Percentiles rank a stretch among this genome's conserved stretches.
These are phyloP conservation scores for Aristolochia fimbriata DNA, from an alignment of 164 flowering plant species.

Conservation along the genomic window DNA sequence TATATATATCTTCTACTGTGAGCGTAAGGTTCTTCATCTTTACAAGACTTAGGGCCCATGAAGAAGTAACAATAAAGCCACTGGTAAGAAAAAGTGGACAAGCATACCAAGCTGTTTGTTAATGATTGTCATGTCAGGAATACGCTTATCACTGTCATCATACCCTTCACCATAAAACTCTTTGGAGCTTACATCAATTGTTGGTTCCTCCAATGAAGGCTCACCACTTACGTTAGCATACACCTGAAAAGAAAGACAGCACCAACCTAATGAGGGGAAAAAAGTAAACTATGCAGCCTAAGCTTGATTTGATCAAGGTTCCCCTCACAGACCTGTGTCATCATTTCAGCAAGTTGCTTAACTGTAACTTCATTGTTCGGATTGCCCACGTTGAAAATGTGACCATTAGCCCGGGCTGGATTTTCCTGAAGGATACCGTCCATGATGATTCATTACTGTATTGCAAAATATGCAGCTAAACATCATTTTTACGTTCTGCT, in stretches of 20 bases:
- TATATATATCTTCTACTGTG: no score
- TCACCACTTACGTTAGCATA: constrained; percentile 84
- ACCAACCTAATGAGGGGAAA: background rate
- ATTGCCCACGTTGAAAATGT: constrained; percentile 24
- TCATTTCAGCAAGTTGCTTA: constrained; percentile 22
- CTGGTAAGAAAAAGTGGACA: no score
- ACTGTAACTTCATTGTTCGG: constrained; percentile 25
- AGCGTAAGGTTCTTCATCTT: no score
- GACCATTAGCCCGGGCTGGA: constrained; percentile 19
- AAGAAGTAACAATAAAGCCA: no score
- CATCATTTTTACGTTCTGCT: background rate
- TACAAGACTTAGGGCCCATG: no score
- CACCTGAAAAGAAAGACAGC: constrained; percentile 32
- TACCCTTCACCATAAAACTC: constrained; percentile 98
- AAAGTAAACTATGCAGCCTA: background rate
- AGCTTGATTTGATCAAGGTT: background rate
- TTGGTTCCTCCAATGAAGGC: constrained; percentile 54
- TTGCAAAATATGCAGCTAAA: background rate
- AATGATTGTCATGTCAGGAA: constrained; percentile 96
- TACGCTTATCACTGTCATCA: constrained; percentile 92
- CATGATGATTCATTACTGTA: background rate
- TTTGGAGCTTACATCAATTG: constrained; percentile 83
- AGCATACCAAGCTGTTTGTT: constrained; percentile 76
- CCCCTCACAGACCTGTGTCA: constrained; percentile 16
- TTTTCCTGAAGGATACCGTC: constrained; percentile 12